phyloP scores from a whole-genome alignment of 106 monocot species.

The Platanthera guangdongensis region DNA sequence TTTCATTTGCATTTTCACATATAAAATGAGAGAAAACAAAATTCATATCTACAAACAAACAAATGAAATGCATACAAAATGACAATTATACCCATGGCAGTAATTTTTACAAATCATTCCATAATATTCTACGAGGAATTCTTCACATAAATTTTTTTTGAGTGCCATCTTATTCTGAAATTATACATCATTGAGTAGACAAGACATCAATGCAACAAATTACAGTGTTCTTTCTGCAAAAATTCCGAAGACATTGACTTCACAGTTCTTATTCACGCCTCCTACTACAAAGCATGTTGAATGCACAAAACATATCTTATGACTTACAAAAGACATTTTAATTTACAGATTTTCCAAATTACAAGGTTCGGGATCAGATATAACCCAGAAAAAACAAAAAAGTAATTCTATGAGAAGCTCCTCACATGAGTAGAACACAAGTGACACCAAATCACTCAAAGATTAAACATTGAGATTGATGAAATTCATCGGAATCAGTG shows the following conservation, averaged over 20 bases:
- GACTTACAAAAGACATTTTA: not conserved
- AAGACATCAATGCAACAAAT: not conserved
- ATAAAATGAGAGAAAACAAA: too few relatives aligned
- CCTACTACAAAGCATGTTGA: not conserved
- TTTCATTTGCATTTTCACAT: too few relatives aligned
- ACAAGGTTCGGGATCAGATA: not conserved
- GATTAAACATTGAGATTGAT: not conserved
- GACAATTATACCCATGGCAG: too few relatives aligned
- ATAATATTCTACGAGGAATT: too few relatives aligned
- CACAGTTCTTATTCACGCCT: conserved; percentile 2
- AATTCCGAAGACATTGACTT: not conserved
- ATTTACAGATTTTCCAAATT: not conserved
- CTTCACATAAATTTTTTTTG: too few relatives aligned
- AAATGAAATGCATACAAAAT: too few relatives aligned
- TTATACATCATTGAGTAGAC: not conserved
- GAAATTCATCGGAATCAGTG: not conserved
- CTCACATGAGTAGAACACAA: not conserved
- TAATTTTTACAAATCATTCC: too few relatives aligned
- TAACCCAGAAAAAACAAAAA: not conserved
- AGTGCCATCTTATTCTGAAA: not conserved
- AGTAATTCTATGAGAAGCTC: not conserved
- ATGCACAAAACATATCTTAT: not conserved
- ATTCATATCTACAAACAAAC: too few relatives aligned
- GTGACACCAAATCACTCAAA: not conserved
- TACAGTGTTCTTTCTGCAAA: not conserved